Base-by-base conservation (phyloP, 305 asterid genomes). In the Salvia sclarea region DNA sequence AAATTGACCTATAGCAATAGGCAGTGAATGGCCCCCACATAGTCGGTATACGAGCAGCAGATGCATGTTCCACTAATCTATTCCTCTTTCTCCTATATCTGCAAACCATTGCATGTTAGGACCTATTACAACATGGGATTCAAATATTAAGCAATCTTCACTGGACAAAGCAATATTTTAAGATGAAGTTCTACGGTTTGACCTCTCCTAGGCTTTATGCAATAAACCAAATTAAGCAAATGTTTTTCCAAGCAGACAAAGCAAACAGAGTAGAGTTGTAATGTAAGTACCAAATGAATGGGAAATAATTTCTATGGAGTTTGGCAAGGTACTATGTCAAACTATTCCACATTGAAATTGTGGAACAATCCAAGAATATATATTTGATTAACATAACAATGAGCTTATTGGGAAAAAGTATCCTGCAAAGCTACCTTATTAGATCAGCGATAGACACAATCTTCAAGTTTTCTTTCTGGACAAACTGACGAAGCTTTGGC, bases 21-120 rank as follows among this genome's bases (percentile, higher is more conserved):
- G 96, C 96, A 33, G 83, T 84, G 82, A 91, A 91, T 16, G 96
- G 96, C n/a, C 99, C 99, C 99, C 99, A 94, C 78, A 74, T 79
- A 62, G 99, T 94, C 9, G 99, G 99, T 83, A 91, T 82, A 69
- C 70, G 81, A 78, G 99, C 99, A 47, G 89, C 88, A 54, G 99
- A 94, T 54, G 99, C 61, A 44, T 80, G 94, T 76, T 91, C 97
- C 58, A 94, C 96, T 76, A 94, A 52, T 79, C 89, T 78, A 73
- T 94, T 92, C 78, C 88, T 80, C 79, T 89, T 94, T 76, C 99
- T 89, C 74, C 97, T 71, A 76, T 84, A 94, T 80, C 99, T 94
- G 91, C 58, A 86, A 67, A 72, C 49, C 40, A 59, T 10, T 45
- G 20, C 35, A 54, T 22, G 8, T 50, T 62, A 47, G 70, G 8